Evolutionary conservation across 306 rosid species (phyloP).

Genomic region (Betula pendula): DNA sequence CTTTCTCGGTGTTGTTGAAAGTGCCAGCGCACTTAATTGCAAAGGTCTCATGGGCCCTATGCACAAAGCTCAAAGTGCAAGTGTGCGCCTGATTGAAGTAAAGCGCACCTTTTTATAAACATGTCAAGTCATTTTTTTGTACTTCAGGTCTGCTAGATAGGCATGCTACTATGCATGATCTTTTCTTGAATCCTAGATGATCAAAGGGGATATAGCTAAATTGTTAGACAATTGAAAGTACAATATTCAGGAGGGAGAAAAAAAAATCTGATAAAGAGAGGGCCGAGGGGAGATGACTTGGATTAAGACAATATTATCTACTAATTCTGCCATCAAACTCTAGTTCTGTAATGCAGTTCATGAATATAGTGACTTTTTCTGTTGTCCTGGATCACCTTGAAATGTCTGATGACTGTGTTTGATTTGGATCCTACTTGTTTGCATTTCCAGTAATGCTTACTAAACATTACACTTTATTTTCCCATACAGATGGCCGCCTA

Average conservation of each 20-base stretch:
- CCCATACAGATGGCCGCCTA: slow-evolving; percentile 68
- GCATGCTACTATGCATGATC: background rate
- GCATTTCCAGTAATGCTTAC: background rate
- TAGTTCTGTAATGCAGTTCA: background rate
- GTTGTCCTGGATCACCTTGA: background rate
- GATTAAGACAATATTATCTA: background rate
- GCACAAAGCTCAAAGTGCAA: too few relatives aligned
- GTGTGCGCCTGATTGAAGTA: too few relatives aligned
- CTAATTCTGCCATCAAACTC: background rate
- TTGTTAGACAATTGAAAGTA: background rate
- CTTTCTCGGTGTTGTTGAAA: background rate
- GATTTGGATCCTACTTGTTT: background rate
- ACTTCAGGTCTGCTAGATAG: background rate
- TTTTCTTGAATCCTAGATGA: background rate
- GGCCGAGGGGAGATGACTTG: too few relatives aligned
- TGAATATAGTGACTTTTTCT: background rate
- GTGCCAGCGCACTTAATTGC: background rate
- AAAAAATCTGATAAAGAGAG: too few relatives aligned
- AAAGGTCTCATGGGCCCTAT: too few relatives aligned
- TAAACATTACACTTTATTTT: background rate
- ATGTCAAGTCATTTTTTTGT: background rate
- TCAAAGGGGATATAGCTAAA: background rate
- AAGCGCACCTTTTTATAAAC: background rate
- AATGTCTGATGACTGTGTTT: background rate
- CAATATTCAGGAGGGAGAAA: too few relatives aligned